These are phyloP conservation scores for Anisodus tanguticus DNA, from an alignment of 257 asterid species.

Conservation along the genomic window DNA sequence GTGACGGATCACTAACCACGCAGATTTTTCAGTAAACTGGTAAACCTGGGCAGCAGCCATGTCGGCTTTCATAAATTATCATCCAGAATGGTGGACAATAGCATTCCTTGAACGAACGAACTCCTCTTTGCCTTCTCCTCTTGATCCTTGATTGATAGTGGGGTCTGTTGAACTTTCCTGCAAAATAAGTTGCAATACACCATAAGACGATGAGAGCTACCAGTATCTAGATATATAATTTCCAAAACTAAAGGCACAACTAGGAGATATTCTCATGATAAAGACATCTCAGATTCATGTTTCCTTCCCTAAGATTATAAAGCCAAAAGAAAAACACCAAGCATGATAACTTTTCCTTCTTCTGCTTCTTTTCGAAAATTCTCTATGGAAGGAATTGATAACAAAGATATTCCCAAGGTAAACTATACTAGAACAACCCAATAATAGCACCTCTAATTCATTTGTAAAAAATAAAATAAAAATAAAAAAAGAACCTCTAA, in stretches of 20 bases:
- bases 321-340: background rate
- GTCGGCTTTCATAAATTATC: constrained; percentile 49
- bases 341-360: background rate
- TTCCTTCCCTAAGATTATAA: background rate
- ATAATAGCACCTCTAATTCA: background rate
- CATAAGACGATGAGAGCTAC: background rate
- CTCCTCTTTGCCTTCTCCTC: constrained; percentile 88
- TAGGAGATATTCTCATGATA: background rate
- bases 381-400: background rate
- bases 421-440: background rate
- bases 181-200: constrained; percentile 28
- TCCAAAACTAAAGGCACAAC: background rate
- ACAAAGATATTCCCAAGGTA: constrained; percentile 17
- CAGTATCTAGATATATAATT: background rate
- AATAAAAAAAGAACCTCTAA: background rate
- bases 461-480: background rate
- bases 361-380: background rate
- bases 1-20: constrained; percentile 27
- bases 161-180: constrained; percentile 72
- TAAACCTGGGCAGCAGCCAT: constrained; percentile 8
- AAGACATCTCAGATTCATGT: background rate
- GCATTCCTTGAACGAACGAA: constrained; percentile 70
- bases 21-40: constrained; percentile 30
- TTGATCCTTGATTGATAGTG: constrained; percentile 77
- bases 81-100: constrained; percentile 71